These are phyloP conservation scores for Gnomoniopsis smithogilvyi DNA, from an alignment of 2,329 filamentous ascomycete genomes.

Conservation along the genomic window DNA sequence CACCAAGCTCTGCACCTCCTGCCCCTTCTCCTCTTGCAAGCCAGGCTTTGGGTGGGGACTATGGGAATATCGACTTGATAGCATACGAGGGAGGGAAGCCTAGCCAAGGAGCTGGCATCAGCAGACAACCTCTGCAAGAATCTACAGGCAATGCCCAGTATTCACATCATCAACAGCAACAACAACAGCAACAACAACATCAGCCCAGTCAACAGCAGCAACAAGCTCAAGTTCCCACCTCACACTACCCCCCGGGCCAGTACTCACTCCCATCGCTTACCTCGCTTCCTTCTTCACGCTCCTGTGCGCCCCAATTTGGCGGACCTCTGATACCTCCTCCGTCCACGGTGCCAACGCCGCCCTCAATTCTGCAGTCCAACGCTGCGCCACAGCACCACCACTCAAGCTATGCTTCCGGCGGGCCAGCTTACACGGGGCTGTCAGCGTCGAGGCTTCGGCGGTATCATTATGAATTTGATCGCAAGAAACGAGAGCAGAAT, in stretches of 20 bases:
- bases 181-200: constrained; percentile 30
- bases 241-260: constrained; percentile 21
- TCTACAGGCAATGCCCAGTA: constrained; percentile 50
- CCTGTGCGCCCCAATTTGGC: constrained; percentile 11
- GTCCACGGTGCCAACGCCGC: constrained; percentile 34
- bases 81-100: constrained; percentile 5
- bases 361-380: neutral
- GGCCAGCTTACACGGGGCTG: neutral
- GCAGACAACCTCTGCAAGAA: constrained; percentile 47
- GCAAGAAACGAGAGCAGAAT: constrained; percentile 40
- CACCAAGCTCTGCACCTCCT: constrained; percentile 40
- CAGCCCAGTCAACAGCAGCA: constrained; percentile 13
- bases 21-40: neutral
- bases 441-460: constrained; percentile 26
- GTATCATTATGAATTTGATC: constrained; percentile 24
- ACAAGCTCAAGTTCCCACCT: constrained; percentile 22
- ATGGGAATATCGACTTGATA: neutral
- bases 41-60: constrained; percentile 12
- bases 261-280: constrained; percentile 11
- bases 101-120: neutral
- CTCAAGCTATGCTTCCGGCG: neutral
- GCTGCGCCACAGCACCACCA: constrained; percentile 28
- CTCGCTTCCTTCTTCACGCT: constrained; percentile 8
- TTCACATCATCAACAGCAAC: constrained; percentile 33
- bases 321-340: constrained; percentile 33